Evolutionary conservation across 768 basidiomycete genomes (phyloP).

Genomic region (Amanita jacksonii): DNA sequence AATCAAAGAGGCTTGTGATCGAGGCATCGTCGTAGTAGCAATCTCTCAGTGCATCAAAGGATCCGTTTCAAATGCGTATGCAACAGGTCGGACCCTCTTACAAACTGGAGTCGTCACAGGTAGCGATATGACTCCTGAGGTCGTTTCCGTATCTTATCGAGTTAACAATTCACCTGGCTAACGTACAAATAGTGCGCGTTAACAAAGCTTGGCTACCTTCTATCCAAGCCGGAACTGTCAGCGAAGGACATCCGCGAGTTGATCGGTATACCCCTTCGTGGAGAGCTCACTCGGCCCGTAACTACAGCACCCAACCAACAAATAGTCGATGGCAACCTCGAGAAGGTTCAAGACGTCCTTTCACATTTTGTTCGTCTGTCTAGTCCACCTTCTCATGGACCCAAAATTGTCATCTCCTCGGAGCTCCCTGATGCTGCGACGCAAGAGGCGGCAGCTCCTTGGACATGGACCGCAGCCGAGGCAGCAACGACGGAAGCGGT

Average conservation of each 20-base stretch:
- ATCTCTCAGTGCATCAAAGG: conserved; percentile 89
- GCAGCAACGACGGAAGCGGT: conserved; percentile 59
- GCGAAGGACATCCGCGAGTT: conserved; percentile 61
- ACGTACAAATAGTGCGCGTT: conserved; percentile 63
- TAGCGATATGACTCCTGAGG: conserved; percentile 95
- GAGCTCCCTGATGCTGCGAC: conserved; percentile 28
- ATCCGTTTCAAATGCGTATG: conserved; percentile 75
- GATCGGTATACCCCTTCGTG: conserved; percentile 72
- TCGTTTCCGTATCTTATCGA: conserved; percentile 15
- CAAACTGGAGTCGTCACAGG: conserved; percentile 76
- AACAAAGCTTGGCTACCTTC: conserved; percentile 81
- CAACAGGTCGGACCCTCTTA: conserved; percentile 62
- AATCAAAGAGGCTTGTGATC: conserved; percentile 71
- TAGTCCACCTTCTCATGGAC: conserved; percentile 24
- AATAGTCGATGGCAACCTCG: conserved; percentile 39
- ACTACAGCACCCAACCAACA: conserved; percentile 33
- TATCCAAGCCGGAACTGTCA: conserved; percentile 76
- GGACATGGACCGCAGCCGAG: conserved; percentile 75
- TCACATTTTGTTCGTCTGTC: conserved; percentile 62
- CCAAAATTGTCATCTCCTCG: conserved; percentile 28
- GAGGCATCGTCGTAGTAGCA: conserved; percentile 82
- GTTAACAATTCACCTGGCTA: neutral
- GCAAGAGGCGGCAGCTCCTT: conserved; percentile 48
- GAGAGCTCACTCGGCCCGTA: conserved; percentile 66
- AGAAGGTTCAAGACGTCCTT: conserved; percentile 55